Evolutionary conservation across 1,139 yeast species (phyloP), one percentile per base, ranked within the genome.

Genomic region (Debaryomyces robertsiae): DNA sequence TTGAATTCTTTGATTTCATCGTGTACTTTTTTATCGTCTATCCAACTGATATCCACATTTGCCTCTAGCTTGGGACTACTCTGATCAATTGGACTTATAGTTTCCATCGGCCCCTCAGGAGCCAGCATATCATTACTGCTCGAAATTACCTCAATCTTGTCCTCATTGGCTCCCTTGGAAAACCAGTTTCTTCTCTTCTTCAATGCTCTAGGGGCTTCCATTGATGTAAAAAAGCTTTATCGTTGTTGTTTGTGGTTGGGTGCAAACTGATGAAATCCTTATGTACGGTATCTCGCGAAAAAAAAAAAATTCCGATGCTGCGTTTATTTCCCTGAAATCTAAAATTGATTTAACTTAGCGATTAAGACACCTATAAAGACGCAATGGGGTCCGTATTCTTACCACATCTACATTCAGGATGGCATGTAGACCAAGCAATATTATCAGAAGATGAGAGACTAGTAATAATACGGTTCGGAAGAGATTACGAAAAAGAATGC

Each of bases 371-470:
- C 22, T 19, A 19, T 22, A 11, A 25, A 9, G 14, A 11, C 10
- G 29, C 9, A 14, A 88, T 88, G 96, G 94, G 95, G 9, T 84
- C 94, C 47, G 84, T 88, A 5, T 87, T 91, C 55, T 71, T 91
- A 40, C 96, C 96, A 9, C 96, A 91, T 61, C 69, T 93, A 47
- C 81, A 77, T 24, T 79, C 95, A 0, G 98, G 96, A 3, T 77
- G 82, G 96, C 98, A 93, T 59, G 98, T 93, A 19, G 99, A 94
- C 64, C 98, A 93, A 58, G 96, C 98, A 6, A 93, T 93, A 34
- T 67, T 76, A 13, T 67, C 79, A 1, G 98, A 93, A 55, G 95
- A 87, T 47, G 96, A 89, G 40, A 69, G 96, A 45, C 66, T 93
- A 9, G 98, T 93, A 16, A 84, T 91, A 10, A 77, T 93, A 22